Base-by-base conservation (phyloP, 1,284 basidiomycete genomes). In the Malassezia furfur region DNA sequence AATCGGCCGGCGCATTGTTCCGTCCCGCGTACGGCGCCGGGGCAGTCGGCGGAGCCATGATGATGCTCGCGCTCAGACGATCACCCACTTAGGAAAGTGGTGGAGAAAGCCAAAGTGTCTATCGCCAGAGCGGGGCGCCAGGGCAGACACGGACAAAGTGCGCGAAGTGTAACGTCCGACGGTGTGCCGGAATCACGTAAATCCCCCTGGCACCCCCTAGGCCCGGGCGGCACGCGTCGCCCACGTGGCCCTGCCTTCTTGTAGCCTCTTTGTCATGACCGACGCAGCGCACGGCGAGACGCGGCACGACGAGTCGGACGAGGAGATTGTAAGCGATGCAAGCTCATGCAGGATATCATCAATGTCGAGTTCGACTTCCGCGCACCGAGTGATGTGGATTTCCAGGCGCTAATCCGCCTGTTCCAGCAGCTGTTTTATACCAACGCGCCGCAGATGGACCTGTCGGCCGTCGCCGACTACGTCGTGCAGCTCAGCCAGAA, bases 341-440 rank as follows among this genome's bases (percentile, higher is more conserved):
- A 8, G 5, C 37, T 40, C 10, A 40, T 15, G 15, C 25, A 52
- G 52, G 53, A 68, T 47, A 66, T 70, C 31, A 69, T 73, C 65
- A 70, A 73, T 54, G 71, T 73, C 54, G 65, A 68, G 48, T 73
- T 73, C 45, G 67, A 70, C 59, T 73, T 72, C 32, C 59, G 56
- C 5, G 59, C 69, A 6, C 69, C 69, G 9, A 54, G 57, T 36
- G 66, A 68, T 47, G 64, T 66, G 48, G 71, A 73, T 50, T 64
- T 61, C 25, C 66, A 61, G 37, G 69, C 71, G 8, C 50, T 73
- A 22, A 68, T 67, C 51, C 61, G 71, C 2, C 68, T 72, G 22
- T 53, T 67, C 53, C 66, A 70, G 47, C 71, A 73, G 59, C 66
- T 72, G 22, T 72, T 67, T 55, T 69, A 70, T 51, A 72, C 71